A percentile compares a stretch with the other conserved stretches of the same genome.
Evolutionary conservation across 345 rosid species (phyloP).

Genomic region (Brassica napus): DNA sequence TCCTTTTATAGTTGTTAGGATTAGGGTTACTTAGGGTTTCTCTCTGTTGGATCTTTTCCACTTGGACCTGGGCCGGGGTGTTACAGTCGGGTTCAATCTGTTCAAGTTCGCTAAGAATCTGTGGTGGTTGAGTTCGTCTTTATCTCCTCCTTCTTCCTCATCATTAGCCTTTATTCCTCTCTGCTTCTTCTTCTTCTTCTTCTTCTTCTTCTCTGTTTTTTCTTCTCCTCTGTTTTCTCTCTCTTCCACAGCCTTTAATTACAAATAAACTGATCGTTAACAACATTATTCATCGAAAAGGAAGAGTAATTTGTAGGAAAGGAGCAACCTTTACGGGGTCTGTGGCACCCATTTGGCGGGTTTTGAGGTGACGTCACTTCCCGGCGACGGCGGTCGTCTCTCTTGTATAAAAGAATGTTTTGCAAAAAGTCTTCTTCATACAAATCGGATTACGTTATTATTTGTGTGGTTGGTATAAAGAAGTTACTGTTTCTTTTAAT

Average conservation of each 20-base stretch:
- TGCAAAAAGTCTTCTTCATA: constrained; percentile 20
- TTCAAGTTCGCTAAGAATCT: constrained; percentile 57
- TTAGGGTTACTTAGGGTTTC: too few species aligned
- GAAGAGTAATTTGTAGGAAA: not conserved
- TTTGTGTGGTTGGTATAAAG: constrained; percentile 18
- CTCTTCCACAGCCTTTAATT: constrained; percentile 43
- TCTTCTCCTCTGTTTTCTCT: constrained; percentile 42
- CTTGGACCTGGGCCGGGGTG: too few species aligned
- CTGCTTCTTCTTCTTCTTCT: constrained; percentile 6
- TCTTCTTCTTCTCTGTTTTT: constrained; percentile 31
- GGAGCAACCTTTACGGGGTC: constrained; percentile 49
- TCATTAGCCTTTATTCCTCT: constrained; percentile 36
- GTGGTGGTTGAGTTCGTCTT: constrained; percentile 31
- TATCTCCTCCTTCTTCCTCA: constrained; percentile 55
- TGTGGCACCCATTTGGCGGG: constrained; percentile 49
- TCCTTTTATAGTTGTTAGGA: too few species aligned
- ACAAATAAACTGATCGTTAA: not conserved
- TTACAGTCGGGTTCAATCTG: constrained; percentile 58
- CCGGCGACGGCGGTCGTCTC: constrained; percentile 43
- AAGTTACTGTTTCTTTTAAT: constrained; percentile 32
- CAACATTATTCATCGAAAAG: not conserved
- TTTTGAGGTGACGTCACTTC: constrained; percentile 40
- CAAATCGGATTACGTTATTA: constrained; percentile 26
- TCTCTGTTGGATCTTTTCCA: too few species aligned
- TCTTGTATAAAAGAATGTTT: constrained; percentile 18